Percentiles rank a stretch among this genome's conserved stretches.
phyloP scores from a whole-genome alignment of 768 basidiomycete species.

The Naganishia vishniacii region DNA sequence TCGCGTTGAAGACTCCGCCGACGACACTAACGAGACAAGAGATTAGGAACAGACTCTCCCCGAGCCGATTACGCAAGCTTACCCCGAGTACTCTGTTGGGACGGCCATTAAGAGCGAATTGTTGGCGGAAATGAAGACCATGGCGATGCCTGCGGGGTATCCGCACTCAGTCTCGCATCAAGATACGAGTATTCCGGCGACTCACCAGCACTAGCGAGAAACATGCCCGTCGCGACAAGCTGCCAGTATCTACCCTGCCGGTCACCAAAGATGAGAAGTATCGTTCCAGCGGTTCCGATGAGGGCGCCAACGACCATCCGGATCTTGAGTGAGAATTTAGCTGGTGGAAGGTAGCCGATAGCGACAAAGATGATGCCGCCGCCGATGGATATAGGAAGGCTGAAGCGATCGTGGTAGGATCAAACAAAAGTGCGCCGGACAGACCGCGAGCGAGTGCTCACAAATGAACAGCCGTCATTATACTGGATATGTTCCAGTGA shows the following conservation, averaged over 20 bases:
- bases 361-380: slow-evolving; percentile 25
- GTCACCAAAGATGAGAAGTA: slow-evolving; percentile 22
- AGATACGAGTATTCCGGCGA: neutral
- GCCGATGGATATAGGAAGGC: slow-evolving; percentile 24
- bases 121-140: slow-evolving; percentile 24
- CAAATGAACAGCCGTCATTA: slow-evolving; percentile 27
- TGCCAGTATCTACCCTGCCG: slow-evolving; percentile 14
- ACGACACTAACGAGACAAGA: slow-evolving; percentile 7
- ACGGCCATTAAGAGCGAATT: slow-evolving; percentile 23
- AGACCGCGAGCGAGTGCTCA: neutral
- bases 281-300: slow-evolving; percentile 15
- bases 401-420: neutral
- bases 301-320: slow-evolving; percentile 24
- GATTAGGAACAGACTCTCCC: neutral
- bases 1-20: slow-evolving; percentile 28
- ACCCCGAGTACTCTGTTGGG: slow-evolving; percentile 23
- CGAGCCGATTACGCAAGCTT: neutral
- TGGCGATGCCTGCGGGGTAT: slow-evolving; percentile 20
- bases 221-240: slow-evolving; percentile 21
- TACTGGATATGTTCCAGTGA: slow-evolving; percentile 18
- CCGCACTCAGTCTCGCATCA: neutral
- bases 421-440: neutral
- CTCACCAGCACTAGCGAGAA: slow-evolving; percentile 22
- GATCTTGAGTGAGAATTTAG: slow-evolving; percentile 17
- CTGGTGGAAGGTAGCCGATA: slow-evolving; percentile 24